Conservation (phyloP, 371 early-diverging fungal genomes). For the Funneliformis caledonium region DNA sequence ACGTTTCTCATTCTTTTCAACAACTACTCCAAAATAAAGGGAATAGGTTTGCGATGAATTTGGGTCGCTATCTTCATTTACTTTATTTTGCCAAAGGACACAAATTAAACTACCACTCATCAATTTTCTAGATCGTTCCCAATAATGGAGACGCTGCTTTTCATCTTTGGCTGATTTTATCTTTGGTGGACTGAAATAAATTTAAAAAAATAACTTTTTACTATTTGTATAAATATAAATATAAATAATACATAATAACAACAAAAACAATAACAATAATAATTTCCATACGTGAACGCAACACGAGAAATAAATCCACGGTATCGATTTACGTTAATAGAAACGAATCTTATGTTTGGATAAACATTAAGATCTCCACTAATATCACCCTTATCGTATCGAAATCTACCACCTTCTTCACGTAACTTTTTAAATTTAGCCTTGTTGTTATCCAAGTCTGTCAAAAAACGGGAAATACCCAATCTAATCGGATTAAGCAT, state of each 20-base stretch:
- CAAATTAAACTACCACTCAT: slow-evolving; percentile 52
- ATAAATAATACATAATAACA: too few relatives aligned
- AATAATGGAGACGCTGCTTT: slow-evolving; percentile 43
- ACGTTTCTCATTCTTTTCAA: slow-evolving; percentile 40
- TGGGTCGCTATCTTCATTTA: neutral
- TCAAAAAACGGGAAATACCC: slow-evolving; percentile 40
- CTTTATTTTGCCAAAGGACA: slow-evolving; percentile 43
- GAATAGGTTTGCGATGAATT: neutral
- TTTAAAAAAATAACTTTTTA: too few relatives aligned
- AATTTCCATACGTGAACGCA: slow-evolving; percentile 31
- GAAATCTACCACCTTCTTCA: slow-evolving; percentile 33
- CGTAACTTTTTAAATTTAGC: slow-evolving; percentile 42
- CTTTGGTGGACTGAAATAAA: slow-evolving; percentile 43
- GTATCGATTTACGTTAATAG: slow-evolving; percentile 39
- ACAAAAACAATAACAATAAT: neutral
- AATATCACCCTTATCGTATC: slow-evolving; percentile 34
- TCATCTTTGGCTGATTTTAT: neutral
- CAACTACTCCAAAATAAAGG: slow-evolving; percentile 48
- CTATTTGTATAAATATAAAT: too few relatives aligned
- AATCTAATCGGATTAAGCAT: slow-evolving; percentile 46
- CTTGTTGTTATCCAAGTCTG: slow-evolving; percentile 4
- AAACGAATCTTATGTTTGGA: slow-evolving; percentile 43
- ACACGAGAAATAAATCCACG: slow-evolving; percentile 3
- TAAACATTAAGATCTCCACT: slow-evolving; percentile 48
- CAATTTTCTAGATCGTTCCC: slow-evolving; percentile 46